Evolutionary conservation across 768 basidiomycete genomes (phyloP).

Genomic region (Phanerochaete carnosa): DNA sequence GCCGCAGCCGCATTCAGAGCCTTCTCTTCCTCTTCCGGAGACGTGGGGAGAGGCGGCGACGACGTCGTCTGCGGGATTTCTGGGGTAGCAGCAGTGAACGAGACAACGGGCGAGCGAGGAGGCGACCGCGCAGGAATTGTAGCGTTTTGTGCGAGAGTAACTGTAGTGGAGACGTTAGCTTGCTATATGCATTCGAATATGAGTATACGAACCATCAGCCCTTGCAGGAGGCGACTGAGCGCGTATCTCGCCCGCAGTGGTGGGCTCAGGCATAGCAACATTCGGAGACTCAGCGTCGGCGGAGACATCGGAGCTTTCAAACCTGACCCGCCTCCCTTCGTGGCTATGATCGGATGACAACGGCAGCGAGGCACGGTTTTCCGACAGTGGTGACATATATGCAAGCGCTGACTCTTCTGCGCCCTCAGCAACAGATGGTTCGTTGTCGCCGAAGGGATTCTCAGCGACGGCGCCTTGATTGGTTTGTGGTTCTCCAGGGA

Average conservation of each 20-base stretch:
- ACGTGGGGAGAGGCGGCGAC: neutral
- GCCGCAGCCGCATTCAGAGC: conserved; percentile 66
- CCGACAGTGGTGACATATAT: conserved; percentile 22
- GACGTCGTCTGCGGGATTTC: neutral
- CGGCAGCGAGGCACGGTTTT: conserved; percentile 6
- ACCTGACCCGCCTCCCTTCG: conserved; percentile 38
- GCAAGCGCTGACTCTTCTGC: conserved; percentile 26
- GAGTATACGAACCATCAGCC: neutral
- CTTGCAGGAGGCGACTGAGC: neutral
- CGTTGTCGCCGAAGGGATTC: neutral
- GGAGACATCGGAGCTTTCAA: conserved; percentile 30
- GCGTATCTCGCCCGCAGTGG: neutral
- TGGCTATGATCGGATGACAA: conserved; percentile 4
- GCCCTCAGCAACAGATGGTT: conserved; percentile 4
- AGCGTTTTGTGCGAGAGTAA: neutral
- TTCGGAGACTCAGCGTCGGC: neutral
- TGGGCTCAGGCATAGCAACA: neutral
- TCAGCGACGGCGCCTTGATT: neutral
- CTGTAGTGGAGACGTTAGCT: too few relatives aligned
- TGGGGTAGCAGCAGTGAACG: neutral
- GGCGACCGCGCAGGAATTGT: neutral
- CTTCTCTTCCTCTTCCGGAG: conserved; percentile 40
- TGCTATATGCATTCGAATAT: too few relatives aligned
- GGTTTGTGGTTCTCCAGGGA: neutral
- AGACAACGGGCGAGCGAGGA: neutral